Percentiles rank a stretch among this genome's conserved stretches.
These are phyloP conservation scores for Kingdonia uniflora DNA, from an alignment of 164 flowering plant species.

Conservation along the genomic window DNA sequence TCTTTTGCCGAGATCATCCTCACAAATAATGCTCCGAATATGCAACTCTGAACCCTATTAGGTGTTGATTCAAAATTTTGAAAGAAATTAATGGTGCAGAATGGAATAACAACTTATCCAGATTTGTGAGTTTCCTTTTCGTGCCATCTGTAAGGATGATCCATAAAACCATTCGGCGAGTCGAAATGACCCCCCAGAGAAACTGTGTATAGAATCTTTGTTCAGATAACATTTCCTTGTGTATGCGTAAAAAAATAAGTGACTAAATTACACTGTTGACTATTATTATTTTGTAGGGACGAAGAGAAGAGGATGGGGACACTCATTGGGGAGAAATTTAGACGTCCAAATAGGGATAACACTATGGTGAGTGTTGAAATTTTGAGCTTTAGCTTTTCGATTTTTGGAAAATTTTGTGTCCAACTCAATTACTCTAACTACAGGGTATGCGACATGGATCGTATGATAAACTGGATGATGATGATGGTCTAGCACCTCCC, in stretches of 20 bases:
- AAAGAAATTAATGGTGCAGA: too few species aligned
- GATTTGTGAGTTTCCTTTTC: not conserved
- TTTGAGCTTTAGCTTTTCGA: not conserved
- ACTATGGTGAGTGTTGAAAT: slow-evolving; percentile 55
- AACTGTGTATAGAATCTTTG: too few species aligned
- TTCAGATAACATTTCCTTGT: too few species aligned
- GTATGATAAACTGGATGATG: slow-evolving; percentile 95
- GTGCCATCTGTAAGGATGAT: not conserved
- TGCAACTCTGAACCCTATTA: too few species aligned
- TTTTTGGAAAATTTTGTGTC: not conserved
- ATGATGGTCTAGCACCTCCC: slow-evolving; percentile 98
- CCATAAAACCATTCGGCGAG: too few species aligned
- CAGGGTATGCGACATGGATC: slow-evolving; percentile 99
- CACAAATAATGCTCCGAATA: too few species aligned
- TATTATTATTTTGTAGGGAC: slow-evolving; percentile 27
- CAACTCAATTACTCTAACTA: slow-evolving; percentile 9
- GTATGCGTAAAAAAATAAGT: too few species aligned
- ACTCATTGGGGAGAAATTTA: slow-evolving; percentile 94
- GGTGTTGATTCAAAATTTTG: too few species aligned
- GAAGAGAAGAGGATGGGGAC: slow-evolving; percentile 99
- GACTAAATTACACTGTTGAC: too few species aligned
- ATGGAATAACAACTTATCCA: not conserved
- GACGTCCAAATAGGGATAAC: slow-evolving; percentile 81
- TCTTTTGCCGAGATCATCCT: too few species aligned
- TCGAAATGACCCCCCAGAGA: too few species aligned